Evolutionary conservation across 2,329 filamentous ascomycete species (phyloP).

Genomic region (Septoria linicola): DNA sequence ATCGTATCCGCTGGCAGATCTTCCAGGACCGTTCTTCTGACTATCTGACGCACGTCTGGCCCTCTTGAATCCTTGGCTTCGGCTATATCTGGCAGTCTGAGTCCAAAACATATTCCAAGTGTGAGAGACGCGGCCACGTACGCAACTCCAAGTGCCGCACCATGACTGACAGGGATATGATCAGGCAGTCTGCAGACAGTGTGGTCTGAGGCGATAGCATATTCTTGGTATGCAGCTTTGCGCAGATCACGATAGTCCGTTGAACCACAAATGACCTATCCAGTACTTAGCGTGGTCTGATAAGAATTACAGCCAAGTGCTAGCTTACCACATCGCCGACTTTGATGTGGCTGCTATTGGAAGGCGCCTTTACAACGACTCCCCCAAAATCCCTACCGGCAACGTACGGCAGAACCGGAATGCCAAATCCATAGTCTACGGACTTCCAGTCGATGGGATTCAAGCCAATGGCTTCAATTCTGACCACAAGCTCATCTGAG

Average conservation of each 20-base stretch:
- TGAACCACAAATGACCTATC: conserved; percentile 36
- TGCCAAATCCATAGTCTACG: conserved; percentile 47
- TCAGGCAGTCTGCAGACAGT: conserved; percentile 44
- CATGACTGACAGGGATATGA: conserved; percentile 37
- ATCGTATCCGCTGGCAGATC: conserved; percentile 20
- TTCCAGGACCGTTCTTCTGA: conserved; percentile 43
- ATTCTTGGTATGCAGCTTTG: conserved; percentile 47
- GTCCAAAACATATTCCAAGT: conserved; percentile 44
- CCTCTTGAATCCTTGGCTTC: conserved; percentile 7
- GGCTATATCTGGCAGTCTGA: conserved; percentile 30
- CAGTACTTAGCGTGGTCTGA: background rate
- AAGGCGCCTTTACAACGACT: conserved; percentile 32
- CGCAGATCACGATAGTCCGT: conserved; percentile 46
- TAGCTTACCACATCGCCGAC: conserved; percentile 17
- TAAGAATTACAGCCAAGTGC: background rate
- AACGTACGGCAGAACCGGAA: conserved; percentile 41
- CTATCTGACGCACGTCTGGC: conserved; percentile 21
- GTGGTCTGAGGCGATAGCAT: conserved; percentile 44
- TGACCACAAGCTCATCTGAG: conserved; percentile 41
- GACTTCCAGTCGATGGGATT: conserved; percentile 47
- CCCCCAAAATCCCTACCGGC: conserved; percentile 27
- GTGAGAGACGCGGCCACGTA: conserved; percentile 46
- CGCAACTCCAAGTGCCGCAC: conserved; percentile 44
- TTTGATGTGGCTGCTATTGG: conserved; percentile 45
- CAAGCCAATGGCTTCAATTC: conserved; percentile 39